These are phyloP conservation scores for Hypoxylon rubiginosum DNA, from an alignment of 2,329 filamentous ascomycete species.

Conservation along the genomic window DNA sequence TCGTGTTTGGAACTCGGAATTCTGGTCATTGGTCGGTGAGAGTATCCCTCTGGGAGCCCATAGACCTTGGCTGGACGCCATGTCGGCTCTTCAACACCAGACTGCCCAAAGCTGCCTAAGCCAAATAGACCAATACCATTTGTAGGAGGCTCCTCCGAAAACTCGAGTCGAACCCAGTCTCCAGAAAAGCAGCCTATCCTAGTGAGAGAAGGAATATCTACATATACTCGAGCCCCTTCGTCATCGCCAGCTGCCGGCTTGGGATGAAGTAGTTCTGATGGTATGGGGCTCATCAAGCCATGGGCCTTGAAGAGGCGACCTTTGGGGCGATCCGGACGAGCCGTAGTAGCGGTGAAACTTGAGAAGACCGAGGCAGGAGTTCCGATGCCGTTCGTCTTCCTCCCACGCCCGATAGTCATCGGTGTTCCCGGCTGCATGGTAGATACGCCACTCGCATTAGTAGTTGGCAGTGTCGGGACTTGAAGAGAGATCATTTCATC, in stretches of 20 bases:
- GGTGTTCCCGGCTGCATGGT: slow-evolving; percentile 86
- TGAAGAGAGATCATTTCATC: slow-evolving; percentile 94
- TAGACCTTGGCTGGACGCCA: slow-evolving; percentile 93
- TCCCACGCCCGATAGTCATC: slow-evolving; percentile 76
- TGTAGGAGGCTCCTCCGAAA: slow-evolving; percentile 77
- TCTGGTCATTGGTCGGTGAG: slow-evolving; percentile 70
- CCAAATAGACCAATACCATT: slow-evolving; percentile 77
- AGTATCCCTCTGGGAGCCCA: slow-evolving; percentile 83
- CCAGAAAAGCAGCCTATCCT: slow-evolving; percentile 97
- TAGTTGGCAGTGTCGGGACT: slow-evolving; percentile 82
- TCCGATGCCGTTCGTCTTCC: slow-evolving; percentile 76
- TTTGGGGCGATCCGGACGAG: slow-evolving; percentile 77
- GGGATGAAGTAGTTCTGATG: slow-evolving; percentile 85
- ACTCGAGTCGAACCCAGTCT: slow-evolving; percentile 92
- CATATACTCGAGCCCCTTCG: slow-evolving; percentile 89
- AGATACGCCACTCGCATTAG: slow-evolving; percentile 82
- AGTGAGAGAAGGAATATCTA: slow-evolving; percentile 86
- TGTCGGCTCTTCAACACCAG: slow-evolving; percentile 70
- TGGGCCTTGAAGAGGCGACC: slow-evolving; percentile 89
- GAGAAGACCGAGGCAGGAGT: slow-evolving; percentile 93
- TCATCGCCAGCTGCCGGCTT: slow-evolving; percentile 83
- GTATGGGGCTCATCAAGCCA: slow-evolving; percentile 78
- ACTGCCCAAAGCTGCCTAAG: slow-evolving; percentile 74
- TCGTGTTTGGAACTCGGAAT: slow-evolving; percentile 69
- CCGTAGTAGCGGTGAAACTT: slow-evolving; percentile 86